These are phyloP conservation scores for Cladophialophora bantiana DNA, from an alignment of 2,329 filamentous ascomycete species.

Conservation along the genomic window DNA sequence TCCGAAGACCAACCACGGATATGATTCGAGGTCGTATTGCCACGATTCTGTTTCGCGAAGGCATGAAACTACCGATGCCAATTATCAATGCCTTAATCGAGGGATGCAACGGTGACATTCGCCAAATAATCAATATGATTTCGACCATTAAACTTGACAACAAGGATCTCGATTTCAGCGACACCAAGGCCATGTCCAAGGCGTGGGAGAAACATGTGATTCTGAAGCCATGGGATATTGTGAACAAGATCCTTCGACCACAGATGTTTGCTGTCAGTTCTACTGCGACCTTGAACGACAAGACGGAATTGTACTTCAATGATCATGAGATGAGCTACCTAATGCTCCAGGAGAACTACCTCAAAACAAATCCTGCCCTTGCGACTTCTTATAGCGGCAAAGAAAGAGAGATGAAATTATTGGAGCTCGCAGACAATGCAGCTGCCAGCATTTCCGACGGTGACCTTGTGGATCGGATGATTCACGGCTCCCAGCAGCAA, in stretches of 20 bases:
- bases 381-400: conserved; percentile 68
- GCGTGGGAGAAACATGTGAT: conserved; percentile 98
- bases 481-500: conserved; percentile 96
- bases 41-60: conserved; percentile 93
- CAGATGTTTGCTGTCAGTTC: conserved; percentile 85
- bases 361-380: conserved; percentile 77
- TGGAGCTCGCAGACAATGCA: conserved; percentile 85
- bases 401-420: conserved; percentile 77
- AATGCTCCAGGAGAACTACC: conserved; percentile 98
- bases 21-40: conserved; percentile 91
- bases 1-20: conserved; percentile 87
- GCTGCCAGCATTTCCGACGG: conserved; percentile 97
- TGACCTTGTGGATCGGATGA: conserved; percentile 96
- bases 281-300: conserved; percentile 90
- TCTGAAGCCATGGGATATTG: conserved; percentile 98
- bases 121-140: conserved; percentile 98
- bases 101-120: conserved; percentile 92
- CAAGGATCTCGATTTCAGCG: conserved; percentile 71
- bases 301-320: conserved; percentile 98
- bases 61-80: conserved; percentile 79
- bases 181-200: conserved; percentile 93
- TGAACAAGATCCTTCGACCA: conserved; percentile 85
- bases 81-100: conserved; percentile 95
- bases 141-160: conserved; percentile 91
- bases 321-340: conserved; percentile 97